Evolutionary conservation across 1,284 basidiomycete species (phyloP).

Genomic region (Rhodotorula sp.): DNA sequence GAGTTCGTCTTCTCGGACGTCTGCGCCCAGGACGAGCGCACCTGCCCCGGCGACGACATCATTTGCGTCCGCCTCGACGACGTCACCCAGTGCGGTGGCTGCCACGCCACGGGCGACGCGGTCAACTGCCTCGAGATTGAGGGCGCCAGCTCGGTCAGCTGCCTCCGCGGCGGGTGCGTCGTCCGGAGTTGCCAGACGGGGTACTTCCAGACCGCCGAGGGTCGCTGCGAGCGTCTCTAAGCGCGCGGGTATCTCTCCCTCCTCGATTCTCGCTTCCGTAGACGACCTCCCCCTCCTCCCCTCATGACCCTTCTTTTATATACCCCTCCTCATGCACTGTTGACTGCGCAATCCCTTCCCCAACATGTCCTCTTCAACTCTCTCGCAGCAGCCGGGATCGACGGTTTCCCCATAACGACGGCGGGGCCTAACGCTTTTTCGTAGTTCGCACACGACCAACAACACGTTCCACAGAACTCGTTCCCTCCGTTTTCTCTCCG

Average conservation of each 20-base stretch:
- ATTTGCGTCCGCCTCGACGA: constrained; percentile 41
- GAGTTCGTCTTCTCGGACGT: constrained; percentile 38
- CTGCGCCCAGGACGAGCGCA: constrained; percentile 38
- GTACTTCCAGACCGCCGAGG: constrained; percentile 34
- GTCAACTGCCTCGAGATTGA: constrained; percentile 36
- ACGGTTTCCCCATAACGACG: no score
- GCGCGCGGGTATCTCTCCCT: not conserved
- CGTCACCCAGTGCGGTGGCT: constrained; percentile 39
- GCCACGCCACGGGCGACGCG: constrained; percentile 30
- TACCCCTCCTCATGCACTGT: no score
- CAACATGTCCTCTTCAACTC: no score
- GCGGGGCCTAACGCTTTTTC: no score
- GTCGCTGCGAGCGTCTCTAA: constrained; percentile 27
- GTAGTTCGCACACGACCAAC: no score
- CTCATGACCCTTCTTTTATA: no score
- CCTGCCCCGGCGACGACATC: constrained; percentile 37
- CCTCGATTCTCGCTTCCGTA: not conserved
- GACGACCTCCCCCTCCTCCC: no score
- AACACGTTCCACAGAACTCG: no score
- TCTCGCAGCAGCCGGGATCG: no score
- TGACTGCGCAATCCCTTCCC: no score
- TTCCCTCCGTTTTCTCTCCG: no score
- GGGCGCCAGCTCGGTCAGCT: constrained; percentile 30
- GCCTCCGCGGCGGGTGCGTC: constrained; percentile 39
- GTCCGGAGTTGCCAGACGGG: constrained; percentile 38